Base-by-base conservation (phyloP, 83 land plant genomes). In the Thuja plicata region DNA sequence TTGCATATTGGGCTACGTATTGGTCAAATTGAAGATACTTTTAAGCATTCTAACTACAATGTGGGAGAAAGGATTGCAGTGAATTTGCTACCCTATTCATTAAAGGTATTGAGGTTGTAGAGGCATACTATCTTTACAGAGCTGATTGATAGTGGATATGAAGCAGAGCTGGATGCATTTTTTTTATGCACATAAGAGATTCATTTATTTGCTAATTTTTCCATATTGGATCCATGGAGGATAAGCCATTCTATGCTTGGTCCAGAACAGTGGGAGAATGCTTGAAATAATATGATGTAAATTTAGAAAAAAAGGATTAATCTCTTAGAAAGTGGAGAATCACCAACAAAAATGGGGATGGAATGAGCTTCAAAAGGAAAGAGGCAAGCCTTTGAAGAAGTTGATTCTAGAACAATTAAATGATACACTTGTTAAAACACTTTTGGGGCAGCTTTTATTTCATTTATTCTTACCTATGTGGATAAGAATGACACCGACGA, bases 351-450 rank as follows among this genome's bases (percentile, higher is more conserved):
- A n/a, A 32, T 93, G 89, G 83, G 98, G 99, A 13, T 94, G 91
- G 94, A 97, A 97, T 83, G 99, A 97, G 92, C 96, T 97, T 43
- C 87, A 87, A 24, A 95, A 92, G 87, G 93, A 94, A 82, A 89
- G 93, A 48, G 92, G 94, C 50, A 94, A 91, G 87, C 94, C 98
- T 16, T 85, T 95, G 17, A 94, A 96, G 97, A 86, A 88, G 52
- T 94, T 97, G 15, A 93, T 97, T 8, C 88, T 93, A 16, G 98
- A 95, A 86, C 99, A 97, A 89, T 97, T 97, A 73, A 93, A 96
- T 66, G 99, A 97, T 86, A 91, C 91, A 73, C 94, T 97, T 60
- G 99, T 97, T 45, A 95, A 94, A 83, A 96, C 96, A 11, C 96
- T 97, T 13, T 91, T 97, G 21, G 89, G 6, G 99, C 98, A 57